Percentiles rank a stretch among this genome's conserved stretches.
Evolutionary conservation across 352 stramenopile species (phyloP).

Genomic region (Globisporangium alternatum): DNA sequence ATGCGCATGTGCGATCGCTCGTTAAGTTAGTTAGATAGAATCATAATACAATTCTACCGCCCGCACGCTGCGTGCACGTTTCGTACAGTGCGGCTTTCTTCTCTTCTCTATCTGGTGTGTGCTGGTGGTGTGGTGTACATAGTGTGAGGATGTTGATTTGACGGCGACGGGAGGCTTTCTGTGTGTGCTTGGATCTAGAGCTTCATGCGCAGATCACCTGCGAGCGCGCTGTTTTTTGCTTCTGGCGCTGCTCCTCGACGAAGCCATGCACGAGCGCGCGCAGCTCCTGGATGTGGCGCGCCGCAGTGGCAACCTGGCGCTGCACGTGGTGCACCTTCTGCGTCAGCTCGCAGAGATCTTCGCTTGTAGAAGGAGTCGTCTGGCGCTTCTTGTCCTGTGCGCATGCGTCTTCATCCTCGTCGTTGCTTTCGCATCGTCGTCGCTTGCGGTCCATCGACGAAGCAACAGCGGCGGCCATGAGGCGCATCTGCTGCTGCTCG

Average conservation of each 20-base stretch:
- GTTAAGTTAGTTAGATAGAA: slow-evolving; percentile 9
- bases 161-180: not conserved
- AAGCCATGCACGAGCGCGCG: slow-evolving; percentile 3
- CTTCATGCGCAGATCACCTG: slow-evolving; percentile 5
- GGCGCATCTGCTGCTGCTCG: slow-evolving; percentile 3
- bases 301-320: slow-evolving; percentile 7
- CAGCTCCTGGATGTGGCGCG: slow-evolving; percentile 16
- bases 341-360: slow-evolving; percentile 6
- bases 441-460: slow-evolving; percentile 5
- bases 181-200: not conserved
- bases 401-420: not conserved
- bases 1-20: not conserved
- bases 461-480: not conserved
- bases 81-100: not conserved
- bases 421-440: not conserved
- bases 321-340: slow-evolving; percentile 7
- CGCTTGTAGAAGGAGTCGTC: not conserved
- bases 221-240: not conserved
- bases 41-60: not conserved
- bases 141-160: not conserved
- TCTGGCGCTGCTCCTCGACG: not conserved
- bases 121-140: not conserved
- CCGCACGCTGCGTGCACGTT: not conserved
- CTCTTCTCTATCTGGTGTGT: slow-evolving; percentile 1
- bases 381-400: not conserved